Evolutionary conservation across 495 filamentous ascomycete species (phyloP).

Genomic region (Parachaetomium inaequale): DNA sequence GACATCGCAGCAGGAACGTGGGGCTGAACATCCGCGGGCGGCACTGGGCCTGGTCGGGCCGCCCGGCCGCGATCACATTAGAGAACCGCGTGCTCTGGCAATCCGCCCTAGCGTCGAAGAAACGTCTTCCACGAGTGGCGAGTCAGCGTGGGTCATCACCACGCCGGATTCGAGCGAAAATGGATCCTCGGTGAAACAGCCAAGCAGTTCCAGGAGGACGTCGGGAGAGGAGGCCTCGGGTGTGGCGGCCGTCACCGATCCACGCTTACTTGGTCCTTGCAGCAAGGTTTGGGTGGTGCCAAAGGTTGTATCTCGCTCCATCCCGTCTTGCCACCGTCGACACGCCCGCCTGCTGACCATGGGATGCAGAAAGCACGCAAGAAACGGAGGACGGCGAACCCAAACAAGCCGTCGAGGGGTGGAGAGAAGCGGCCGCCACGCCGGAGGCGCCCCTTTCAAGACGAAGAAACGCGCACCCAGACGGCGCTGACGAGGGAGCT

Average conservation of each 20-base stretch:
- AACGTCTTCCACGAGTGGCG: background rate
- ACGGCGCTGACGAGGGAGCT: slow-evolving; percentile 29
- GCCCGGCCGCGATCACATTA: background rate
- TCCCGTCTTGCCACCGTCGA: background rate
- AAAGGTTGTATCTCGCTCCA: background rate
- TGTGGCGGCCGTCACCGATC: background rate
- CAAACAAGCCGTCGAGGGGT: background rate
- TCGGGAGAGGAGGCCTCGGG: background rate
- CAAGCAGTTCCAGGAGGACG: background rate
- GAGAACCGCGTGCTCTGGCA: background rate
- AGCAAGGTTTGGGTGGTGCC: background rate
- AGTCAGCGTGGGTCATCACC: slow-evolving; percentile 6
- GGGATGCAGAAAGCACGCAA: slow-evolving; percentile 4
- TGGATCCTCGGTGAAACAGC: background rate
- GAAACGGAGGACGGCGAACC: slow-evolving; percentile 17
- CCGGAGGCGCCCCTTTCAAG: slow-evolving; percentile 24
- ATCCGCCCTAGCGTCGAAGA: background rate
- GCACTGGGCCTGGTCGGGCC: background rate
- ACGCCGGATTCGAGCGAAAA: slow-evolving; percentile 2
- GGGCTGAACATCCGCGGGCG: background rate
- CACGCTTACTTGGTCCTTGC: background rate
- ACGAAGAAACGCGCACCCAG: slow-evolving; percentile 19
- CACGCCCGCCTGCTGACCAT: background rate
- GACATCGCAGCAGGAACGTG: background rate
- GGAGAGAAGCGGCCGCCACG: slow-evolving; percentile 10